These are phyloP conservation scores for Monascus ruber DNA, from an alignment of 2,329 filamentous ascomycete species.

Conservation along the genomic window DNA sequence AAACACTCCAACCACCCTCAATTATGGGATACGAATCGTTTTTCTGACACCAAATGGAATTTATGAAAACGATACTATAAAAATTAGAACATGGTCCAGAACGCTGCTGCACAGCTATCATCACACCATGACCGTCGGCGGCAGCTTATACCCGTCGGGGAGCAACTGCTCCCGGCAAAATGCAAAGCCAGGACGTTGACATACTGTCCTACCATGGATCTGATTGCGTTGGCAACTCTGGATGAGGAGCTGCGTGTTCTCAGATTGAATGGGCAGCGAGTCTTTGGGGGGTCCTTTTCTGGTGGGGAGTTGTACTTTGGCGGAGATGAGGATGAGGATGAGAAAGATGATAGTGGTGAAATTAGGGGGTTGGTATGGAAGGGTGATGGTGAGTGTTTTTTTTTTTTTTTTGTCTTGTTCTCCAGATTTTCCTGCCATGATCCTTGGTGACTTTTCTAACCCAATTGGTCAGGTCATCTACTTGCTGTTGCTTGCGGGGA, in stretches of 20 bases:
- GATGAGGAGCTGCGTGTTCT: conserved; percentile 63
- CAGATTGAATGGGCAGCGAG: conserved; percentile 63
- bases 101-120: conserved; percentile 4
- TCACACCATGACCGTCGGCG: too few relatives aligned
- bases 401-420: conserved; percentile 1
- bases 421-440: not conserved
- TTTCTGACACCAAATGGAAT: conserved; percentile 12
- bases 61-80: not conserved
- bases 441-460: not conserved
- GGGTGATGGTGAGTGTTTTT: conserved; percentile 46
- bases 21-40: too few relatives aligned
- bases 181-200: conserved; percentile 44
- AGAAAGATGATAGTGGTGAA: conserved; percentile 28
- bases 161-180: conserved; percentile 31
- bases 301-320: conserved; percentile 27
- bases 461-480: conserved; percentile 40
- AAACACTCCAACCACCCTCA: too few relatives aligned
- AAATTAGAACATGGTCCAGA: conserved; percentile 12
- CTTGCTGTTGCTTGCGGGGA: conserved; percentile 78
- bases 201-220: conserved; percentile 75
- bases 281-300: conserved; percentile 40
- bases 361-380: conserved; percentile 51
- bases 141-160: conserved; percentile 28
- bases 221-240: conserved; percentile 60
- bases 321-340: conserved; percentile 31